phyloP scores from a whole-genome alignment of 176 grass and related monocot genomes.

The Elymus sibiricus region DNA sequence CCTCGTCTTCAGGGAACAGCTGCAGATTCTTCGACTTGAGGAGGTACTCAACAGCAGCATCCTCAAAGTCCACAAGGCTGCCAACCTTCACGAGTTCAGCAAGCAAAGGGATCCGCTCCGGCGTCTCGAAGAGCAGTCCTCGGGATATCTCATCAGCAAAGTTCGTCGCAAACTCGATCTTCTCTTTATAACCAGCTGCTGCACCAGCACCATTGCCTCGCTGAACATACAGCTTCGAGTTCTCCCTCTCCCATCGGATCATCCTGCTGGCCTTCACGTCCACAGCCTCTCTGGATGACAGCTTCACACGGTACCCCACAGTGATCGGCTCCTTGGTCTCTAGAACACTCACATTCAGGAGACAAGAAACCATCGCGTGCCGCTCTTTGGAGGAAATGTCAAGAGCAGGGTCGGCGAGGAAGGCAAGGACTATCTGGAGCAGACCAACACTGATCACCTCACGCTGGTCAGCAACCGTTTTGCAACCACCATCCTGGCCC shows the following conservation, averaged over 20 bases:
- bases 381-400: constrained; percentile 34
- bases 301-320: constrained; percentile 35
- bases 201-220: background rate
- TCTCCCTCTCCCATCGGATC: constrained; percentile 59
- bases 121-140: constrained; percentile 61
- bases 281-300: constrained; percentile 29
- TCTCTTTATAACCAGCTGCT: constrained; percentile 11
- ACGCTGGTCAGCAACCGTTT: background rate
- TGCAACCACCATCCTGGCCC: background rate
- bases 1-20: constrained; percentile 61
- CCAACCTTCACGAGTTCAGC: constrained; percentile 47
- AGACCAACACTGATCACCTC: constrained; percentile 40
- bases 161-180: constrained; percentile 49
- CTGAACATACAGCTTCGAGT: constrained; percentile 34
- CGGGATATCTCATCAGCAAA: constrained; percentile 53
- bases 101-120: constrained; percentile 41
- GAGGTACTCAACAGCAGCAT: constrained; percentile 45
- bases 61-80: constrained; percentile 53
- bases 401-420: constrained; percentile 32
- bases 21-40: constrained; percentile 62
- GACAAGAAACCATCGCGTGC: constrained; percentile 31
- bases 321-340: constrained; percentile 39
- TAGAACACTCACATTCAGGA: constrained; percentile 41
- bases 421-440: constrained; percentile 40
- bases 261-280: constrained; percentile 29